Evolutionary conservation across 345 rosid genomes (phyloP).

Genomic region (Noccaea bulbosa): DNA sequence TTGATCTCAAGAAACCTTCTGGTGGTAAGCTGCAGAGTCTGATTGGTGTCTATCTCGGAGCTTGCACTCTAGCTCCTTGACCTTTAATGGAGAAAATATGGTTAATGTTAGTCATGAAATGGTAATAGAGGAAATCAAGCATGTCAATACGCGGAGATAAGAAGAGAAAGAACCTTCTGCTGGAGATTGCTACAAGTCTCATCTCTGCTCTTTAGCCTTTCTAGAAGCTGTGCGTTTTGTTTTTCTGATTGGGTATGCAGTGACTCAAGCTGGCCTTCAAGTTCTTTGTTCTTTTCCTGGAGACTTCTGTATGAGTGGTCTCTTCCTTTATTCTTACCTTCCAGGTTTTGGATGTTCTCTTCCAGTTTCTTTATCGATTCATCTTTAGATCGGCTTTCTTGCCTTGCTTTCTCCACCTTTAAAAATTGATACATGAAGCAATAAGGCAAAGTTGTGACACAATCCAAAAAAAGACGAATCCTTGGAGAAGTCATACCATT

Average conservation of each 20-base stretch:
- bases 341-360: conserved; percentile 73
- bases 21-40: conserved; percentile 55
- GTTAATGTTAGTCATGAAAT: conserved; percentile 33
- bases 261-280: conserved; percentile 72
- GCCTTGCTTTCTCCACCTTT: conserved; percentile 86
- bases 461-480: neutral
- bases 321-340: conserved; percentile 67
- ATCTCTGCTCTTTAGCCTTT: conserved; percentile 71
- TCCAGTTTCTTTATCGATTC: conserved; percentile 77
- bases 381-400: conserved; percentile 77
- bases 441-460: conserved; percentile 29
- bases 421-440: conserved; percentile 8
- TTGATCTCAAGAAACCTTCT: conserved; percentile 55
- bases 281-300: conserved; percentile 83
- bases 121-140: conserved; percentile 4
- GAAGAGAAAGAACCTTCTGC: conserved; percentile 59
- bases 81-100: conserved; percentile 40
- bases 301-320: conserved; percentile 62
- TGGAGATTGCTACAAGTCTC: conserved; percentile 67
- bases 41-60: conserved; percentile 66
- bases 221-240: conserved; percentile 64
- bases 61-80: conserved; percentile 74
- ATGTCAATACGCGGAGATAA: neutral
- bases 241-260: conserved; percentile 63
- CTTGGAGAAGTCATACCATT: conserved; percentile 53